Evolutionary conservation across 2,329 filamentous ascomycete genomes (phyloP).

Genomic region (Gaeumannomyces sp.): DNA sequence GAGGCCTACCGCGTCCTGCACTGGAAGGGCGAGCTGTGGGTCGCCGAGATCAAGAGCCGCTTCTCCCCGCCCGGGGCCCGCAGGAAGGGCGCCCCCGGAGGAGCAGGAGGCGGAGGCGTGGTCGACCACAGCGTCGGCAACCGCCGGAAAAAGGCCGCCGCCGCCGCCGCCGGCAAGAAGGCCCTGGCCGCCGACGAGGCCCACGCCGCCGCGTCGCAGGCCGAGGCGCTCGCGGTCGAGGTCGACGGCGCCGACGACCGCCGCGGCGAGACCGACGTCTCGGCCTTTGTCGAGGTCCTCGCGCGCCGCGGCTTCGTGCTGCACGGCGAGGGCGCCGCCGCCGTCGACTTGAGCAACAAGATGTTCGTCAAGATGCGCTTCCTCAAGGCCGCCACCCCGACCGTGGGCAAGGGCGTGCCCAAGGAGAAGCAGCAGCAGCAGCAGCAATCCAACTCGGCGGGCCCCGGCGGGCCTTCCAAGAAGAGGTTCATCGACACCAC

Average conservation of each 20-base stretch:
- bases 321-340: conserved; percentile 54
- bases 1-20: conserved; percentile 88
- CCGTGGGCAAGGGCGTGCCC: conserved; percentile 65
- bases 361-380: conserved; percentile 99
- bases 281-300: conserved; percentile 79
- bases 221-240: conserved; percentile 57
- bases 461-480: conserved; percentile 27
- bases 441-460: neutral
- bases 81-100: conserved; percentile 12
- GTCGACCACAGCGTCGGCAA: conserved; percentile 68
- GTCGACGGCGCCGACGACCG: conserved; percentile 62
- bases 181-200: conserved; percentile 43
- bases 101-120: conserved; percentile 35
- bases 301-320: conserved; percentile 78
- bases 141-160: conserved; percentile 45
- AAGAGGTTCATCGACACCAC: conserved; percentile 55
- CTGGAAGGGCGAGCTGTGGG: conserved; percentile 94
- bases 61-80: conserved; percentile 52
- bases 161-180: conserved; percentile 36
- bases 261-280: conserved; percentile 75
- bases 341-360: conserved; percentile 80
- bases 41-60: conserved; percentile 92
- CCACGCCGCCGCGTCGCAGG: conserved; percentile 23
- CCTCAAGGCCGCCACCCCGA: conserved; percentile 70
- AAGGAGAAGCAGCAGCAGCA: conserved; percentile 29